Conservation (phyloP, 768 basidiomycete genomes). For the Lactifluus rugatus region DNA sequence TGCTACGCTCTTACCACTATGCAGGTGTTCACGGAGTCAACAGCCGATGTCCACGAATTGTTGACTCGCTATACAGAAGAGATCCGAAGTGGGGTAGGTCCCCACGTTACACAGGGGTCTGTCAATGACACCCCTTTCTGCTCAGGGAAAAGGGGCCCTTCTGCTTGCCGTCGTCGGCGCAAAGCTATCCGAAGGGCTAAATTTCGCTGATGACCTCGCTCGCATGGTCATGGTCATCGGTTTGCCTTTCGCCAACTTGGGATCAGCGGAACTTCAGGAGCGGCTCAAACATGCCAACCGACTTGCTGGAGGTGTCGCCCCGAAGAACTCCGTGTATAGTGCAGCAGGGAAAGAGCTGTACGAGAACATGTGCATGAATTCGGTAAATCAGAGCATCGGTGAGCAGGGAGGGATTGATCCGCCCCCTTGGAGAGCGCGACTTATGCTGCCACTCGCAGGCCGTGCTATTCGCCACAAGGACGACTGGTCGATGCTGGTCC, state of each 20-base stretch:
- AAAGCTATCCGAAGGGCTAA: conserved; percentile 89
- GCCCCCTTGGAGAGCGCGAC: neutral
- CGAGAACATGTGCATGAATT: conserved; percentile 86
- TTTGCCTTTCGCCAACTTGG: conserved; percentile 86
- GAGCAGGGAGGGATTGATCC: conserved; percentile 20
- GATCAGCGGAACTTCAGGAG: conserved; percentile 85
- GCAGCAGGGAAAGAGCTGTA: conserved; percentile 66
- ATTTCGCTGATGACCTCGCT: conserved; percentile 46
- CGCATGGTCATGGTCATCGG: conserved; percentile 83
- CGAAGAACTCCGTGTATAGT: conserved; percentile 20
- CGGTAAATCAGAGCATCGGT: conserved; percentile 98
- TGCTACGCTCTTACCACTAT: neutral
- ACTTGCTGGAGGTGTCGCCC: conserved; percentile 47
- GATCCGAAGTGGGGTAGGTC: conserved; percentile 8
- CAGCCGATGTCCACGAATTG: conserved; percentile 10
- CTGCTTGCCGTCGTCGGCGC: conserved; percentile 94
- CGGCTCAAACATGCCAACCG: conserved; percentile 81
- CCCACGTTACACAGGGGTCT: neutral
- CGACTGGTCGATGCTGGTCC: conserved; percentile 87
- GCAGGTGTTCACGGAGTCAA: conserved; percentile 15
- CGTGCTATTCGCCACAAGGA: conserved; percentile 84
- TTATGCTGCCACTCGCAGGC: conserved; percentile 36
- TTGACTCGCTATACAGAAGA: conserved; percentile 11
- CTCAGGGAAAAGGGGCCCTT: conserved; percentile 49
- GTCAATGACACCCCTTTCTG: neutral